Base-by-base conservation (phyloP, 1,284 basidiomycete genomes). In the Polyporus tsugae region DNA sequence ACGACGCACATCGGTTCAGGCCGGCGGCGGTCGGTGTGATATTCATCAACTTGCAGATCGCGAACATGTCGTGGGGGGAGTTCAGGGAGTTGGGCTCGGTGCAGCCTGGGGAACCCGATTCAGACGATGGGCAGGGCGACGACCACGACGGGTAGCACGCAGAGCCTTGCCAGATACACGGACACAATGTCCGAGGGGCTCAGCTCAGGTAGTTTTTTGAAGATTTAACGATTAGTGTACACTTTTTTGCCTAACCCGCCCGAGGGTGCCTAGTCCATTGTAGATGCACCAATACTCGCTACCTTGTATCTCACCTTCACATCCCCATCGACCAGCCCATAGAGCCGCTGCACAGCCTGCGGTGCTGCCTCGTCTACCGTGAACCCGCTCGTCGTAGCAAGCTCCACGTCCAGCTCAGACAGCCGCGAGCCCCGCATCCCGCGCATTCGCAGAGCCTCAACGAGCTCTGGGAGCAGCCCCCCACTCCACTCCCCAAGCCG, bases 31-130 rank as follows among this genome's bases (percentile, higher is more conserved):
- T 53, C 25, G 53, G 53, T 4, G 17, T 55, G 33, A 55, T 55
- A 29, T 55, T 55, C 15, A 35, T 55, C 53, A 55, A 55, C 29
- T 19, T 35, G 53, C 53, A 35, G 53, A 55, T 55, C 17, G 29
- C 15, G 53, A 33, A 35, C 33, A 55, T 55, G 33, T 13, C 5
- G 15, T 55, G 29, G 53, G 53, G 6, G 53, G 13, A 55, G 53
- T 15, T 35, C 29, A 55, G 35, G 53, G 53, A 55, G 6, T 55
- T 15, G 53, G 33, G 35, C 33, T 33, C 7, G 15, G 29, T 55
- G 11, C 53, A 55, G 25, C 29, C 53, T 22, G 53, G 53, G 33
- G 53, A 6, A 29, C 53, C 53, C 17, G 33, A 35, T 25, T 35
- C 29, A 1, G 29, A 35, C 15, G 25, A 33, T 35, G 29, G 35